These are phyloP conservation scores for Cyathus striatus DNA, from an alignment of 768 basidiomycete species.

Conservation along the genomic window DNA sequence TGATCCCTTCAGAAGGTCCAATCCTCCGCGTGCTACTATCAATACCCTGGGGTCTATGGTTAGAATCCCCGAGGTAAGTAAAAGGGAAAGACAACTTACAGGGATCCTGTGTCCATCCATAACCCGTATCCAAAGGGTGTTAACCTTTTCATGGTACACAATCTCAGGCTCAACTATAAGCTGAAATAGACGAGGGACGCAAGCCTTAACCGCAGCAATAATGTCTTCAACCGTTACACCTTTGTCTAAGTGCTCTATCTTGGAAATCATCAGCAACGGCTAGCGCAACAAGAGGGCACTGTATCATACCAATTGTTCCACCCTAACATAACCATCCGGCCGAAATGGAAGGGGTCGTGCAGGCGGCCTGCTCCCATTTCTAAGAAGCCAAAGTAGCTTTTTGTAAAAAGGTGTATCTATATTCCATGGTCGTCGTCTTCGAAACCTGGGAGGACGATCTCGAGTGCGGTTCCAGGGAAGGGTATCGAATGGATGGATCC, in stretches of 20 bases:
- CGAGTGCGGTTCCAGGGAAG: too few species aligned
- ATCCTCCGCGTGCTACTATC: constrained; percentile 10
- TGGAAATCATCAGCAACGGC: background rate
- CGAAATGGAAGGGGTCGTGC: too few species aligned
- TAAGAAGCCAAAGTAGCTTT: too few species aligned
- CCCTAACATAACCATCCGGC: constrained; percentile 70
- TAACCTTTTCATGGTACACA: constrained; percentile 9
- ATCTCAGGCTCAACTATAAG: constrained; percentile 16
- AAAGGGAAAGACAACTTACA: constrained; percentile 7
- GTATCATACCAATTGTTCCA: constrained; percentile 21
- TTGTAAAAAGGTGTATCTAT: too few species aligned
- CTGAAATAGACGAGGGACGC: constrained; percentile 15
- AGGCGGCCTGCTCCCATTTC: too few species aligned
- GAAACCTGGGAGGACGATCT: too few species aligned
- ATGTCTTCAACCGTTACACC: constrained; percentile 9
- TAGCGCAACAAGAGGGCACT: background rate
- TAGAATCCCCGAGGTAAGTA: background rate
- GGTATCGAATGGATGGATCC: too few species aligned
- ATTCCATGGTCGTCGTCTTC: too few species aligned
- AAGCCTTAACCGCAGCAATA: constrained; percentile 11
- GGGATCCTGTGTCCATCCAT: constrained; percentile 14
- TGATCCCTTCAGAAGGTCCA: constrained; percentile 10
- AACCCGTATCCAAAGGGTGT: constrained; percentile 20
- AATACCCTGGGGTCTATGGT: constrained; percentile 9
- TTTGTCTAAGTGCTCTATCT: background rate